Percentiles rank a stretch among this genome's conserved stretches.
Evolutionary conservation across 805 yeast genomes (phyloP).

Genomic region (Yamadazyma phyllophila): DNA sequence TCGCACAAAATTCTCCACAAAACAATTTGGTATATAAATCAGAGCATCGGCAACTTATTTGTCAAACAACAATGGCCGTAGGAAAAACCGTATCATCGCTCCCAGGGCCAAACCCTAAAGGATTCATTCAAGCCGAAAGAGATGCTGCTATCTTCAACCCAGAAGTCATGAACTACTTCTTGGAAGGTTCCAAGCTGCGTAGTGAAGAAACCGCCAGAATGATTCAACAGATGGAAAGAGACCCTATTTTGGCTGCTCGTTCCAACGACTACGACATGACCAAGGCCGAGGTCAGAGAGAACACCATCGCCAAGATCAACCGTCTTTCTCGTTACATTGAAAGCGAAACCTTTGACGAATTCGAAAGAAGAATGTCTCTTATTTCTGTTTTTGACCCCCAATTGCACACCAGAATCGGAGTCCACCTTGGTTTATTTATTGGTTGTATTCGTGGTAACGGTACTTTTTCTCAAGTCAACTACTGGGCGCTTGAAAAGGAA

Average conservation of each 20-base stretch:
- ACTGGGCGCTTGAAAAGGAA: conserved; percentile 78
- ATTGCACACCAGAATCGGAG: conserved; percentile 80
- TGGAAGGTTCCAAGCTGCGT: conserved; percentile 40
- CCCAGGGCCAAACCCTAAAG: conserved; percentile 32
- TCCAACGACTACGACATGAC: conserved; percentile 57
- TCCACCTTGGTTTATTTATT: conserved; percentile 82
- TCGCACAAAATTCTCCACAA: conserved; percentile 1
- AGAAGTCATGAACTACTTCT: conserved; percentile 37
- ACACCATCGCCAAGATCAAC: conserved; percentile 59
- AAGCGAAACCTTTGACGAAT: conserved; percentile 43
- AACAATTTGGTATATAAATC: conserved; percentile 4
- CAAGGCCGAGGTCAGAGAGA: conserved; percentile 56
- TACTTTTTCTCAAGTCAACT: conserved; percentile 74
- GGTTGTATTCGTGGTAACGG: conserved; percentile 85
- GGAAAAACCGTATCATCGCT: conserved; percentile 19
- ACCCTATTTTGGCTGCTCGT: conserved; percentile 59
- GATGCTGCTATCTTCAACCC: conserved; percentile 32
- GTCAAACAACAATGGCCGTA: conserved; percentile 6
- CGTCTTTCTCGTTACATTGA: conserved; percentile 64
- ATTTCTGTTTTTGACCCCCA: conserved; percentile 77
- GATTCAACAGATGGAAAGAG: conserved; percentile 61
- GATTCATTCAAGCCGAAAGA: conserved; percentile 33
- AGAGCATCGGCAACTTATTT: not conserved
- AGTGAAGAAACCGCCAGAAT: conserved; percentile 48
- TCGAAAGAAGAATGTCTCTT: conserved; percentile 59